Evolutionary conservation across 2,329 filamentous ascomycete genomes (phyloP).

Genomic region (Neurospora sp.): DNA sequence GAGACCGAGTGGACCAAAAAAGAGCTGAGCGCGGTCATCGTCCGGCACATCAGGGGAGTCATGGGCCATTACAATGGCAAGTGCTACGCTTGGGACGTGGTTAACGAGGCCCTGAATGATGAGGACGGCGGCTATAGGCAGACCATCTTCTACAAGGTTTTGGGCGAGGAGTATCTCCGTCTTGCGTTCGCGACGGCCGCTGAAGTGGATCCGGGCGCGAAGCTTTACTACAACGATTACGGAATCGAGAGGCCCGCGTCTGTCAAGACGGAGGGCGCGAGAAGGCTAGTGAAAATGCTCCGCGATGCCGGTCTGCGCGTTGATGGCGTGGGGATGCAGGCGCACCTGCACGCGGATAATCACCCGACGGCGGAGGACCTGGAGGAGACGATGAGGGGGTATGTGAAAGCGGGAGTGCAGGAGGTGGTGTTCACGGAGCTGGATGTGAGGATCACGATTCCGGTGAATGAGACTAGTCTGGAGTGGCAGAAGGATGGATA

Average conservation of each 20-base stretch:
- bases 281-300: constrained; percentile 33
- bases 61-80: constrained; percentile 36
- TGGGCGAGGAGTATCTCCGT: constrained; percentile 42
- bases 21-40: constrained; percentile 38
- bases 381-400: constrained; percentile 35
- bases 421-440: constrained; percentile 48
- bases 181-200: constrained; percentile 41
- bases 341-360: constrained; percentile 44
- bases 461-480: constrained; percentile 29
- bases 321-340: constrained; percentile 52
- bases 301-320: constrained; percentile 39
- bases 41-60: constrained; percentile 41
- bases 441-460: constrained; percentile 38
- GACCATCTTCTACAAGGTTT: constrained; percentile 37
- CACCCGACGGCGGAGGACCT: constrained; percentile 35
- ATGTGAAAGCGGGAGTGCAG: constrained; percentile 38
- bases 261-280: constrained; percentile 33
- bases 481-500: constrained; percentile 38
- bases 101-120: constrained; percentile 44
- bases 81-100: constrained; percentile 47
- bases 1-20: constrained; percentile 38
- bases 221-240: constrained; percentile 53
- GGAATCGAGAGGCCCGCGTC: constrained; percentile 36
- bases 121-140: constrained; percentile 41
- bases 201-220: constrained; percentile 36